A percentile compares a stretch with the other conserved stretches of the same genome.
phyloP scores from a whole-genome alignment of 352 stramenopile genomes.

The Globisporangium emineosum region DNA sequence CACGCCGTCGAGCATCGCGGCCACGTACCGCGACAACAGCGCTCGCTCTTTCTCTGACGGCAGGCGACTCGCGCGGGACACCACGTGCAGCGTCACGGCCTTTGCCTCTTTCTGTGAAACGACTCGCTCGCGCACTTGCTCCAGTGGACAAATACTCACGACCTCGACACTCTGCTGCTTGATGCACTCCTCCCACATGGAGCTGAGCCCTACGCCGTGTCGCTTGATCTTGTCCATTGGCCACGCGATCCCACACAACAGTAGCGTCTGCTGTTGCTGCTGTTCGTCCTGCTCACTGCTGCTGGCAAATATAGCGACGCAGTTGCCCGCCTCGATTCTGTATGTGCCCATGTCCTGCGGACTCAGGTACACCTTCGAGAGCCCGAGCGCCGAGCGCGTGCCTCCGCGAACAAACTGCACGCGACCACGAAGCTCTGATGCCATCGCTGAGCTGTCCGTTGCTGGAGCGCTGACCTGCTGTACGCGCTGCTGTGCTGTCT shows the following conservation, averaged over 20 bases:
- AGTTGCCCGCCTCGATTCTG: slow-evolving; percentile 34
- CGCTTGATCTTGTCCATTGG: slow-evolving; percentile 75
- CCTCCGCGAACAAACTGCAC: slow-evolving; percentile 64
- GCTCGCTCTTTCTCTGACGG: slow-evolving; percentile 55
- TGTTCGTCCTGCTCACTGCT: neutral
- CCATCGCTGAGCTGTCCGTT: neutral
- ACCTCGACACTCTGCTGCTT: slow-evolving; percentile 19
- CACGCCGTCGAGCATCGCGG: slow-evolving; percentile 62
- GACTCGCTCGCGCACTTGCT: slow-evolving; percentile 13
- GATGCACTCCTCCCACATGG: slow-evolving; percentile 64
- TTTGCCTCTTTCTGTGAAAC: slow-evolving; percentile 21
- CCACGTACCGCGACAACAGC: slow-evolving; percentile 54
- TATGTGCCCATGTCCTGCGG: slow-evolving; percentile 44
- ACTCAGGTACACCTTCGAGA: slow-evolving; percentile 73
- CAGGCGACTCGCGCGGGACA: slow-evolving; percentile 29
- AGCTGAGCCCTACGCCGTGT: slow-evolving; percentile 54
- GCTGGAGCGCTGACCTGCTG: neutral
- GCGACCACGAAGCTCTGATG: slow-evolving; percentile 21
- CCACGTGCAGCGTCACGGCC: slow-evolving; percentile 32
- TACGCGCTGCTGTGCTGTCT: neutral
- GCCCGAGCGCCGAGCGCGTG: slow-evolving; percentile 45
- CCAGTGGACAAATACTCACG: slow-evolving; percentile 26
- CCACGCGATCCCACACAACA: slow-evolving; percentile 67
- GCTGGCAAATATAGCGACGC: slow-evolving; percentile 30
- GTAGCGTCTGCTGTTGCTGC: slow-evolving; percentile 14